Evolutionary conservation across 371 early-diverging fungal species (phyloP).

Genomic region (Vairimorpha apis): DNA sequence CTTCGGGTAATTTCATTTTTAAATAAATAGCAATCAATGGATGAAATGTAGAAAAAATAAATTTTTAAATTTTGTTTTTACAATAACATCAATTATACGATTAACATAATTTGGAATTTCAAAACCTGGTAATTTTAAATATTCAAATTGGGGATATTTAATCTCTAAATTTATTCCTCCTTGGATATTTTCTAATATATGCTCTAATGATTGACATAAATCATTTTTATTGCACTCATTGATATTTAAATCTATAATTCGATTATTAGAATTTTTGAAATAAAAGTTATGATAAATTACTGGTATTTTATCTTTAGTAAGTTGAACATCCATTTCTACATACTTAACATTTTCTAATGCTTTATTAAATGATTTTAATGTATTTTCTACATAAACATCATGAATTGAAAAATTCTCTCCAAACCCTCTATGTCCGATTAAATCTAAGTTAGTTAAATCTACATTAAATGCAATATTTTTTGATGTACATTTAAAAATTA

Average conservation of each 20-base stretch:
- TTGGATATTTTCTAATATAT: conserved; percentile 65
- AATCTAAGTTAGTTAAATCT: neutral
- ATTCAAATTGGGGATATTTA: conserved; percentile 83
- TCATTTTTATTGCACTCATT: conserved; percentile 40
- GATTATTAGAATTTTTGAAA: conserved; percentile 57
- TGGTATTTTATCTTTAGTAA: conserved; percentile 78
- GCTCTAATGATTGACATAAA: conserved; percentile 65
- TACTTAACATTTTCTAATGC: conserved; percentile 75
- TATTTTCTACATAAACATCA: conserved; percentile 78
- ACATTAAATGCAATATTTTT: too few relatives aligned
- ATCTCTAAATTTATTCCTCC: conserved; percentile 88
- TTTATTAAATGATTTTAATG: conserved; percentile 75
- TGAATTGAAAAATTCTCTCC: conserved; percentile 64
- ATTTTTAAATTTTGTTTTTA: conserved; percentile 6
- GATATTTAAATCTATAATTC: neutral
- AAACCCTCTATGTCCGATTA: conserved; percentile 82
- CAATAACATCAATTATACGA: neutral
- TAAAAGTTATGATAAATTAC: conserved; percentile 89
- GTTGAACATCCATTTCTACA: conserved; percentile 88
- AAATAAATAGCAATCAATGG: conserved; percentile 6
- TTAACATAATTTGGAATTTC: neutral
- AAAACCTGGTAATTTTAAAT: conserved; percentile 48
- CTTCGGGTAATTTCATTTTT: conserved; percentile 12
- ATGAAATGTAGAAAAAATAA: conserved; percentile 43
- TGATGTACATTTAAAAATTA: too few relatives aligned